Evolutionary conservation across 345 rosid species (phyloP).

Genomic region (Eucalyptus microcorys): DNA sequence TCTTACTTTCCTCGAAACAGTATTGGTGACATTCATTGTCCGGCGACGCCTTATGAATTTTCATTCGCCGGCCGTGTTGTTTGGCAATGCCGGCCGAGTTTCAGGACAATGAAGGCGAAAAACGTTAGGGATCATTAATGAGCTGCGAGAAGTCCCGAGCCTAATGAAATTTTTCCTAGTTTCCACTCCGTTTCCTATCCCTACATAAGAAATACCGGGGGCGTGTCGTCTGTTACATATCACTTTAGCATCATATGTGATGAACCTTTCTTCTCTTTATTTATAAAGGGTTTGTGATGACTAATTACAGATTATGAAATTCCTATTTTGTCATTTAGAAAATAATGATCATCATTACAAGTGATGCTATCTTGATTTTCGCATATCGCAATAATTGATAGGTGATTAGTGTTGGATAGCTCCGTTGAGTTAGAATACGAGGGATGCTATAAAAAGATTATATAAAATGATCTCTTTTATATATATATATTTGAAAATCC

Average conservation of each 20-base stretch:
- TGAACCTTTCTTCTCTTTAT: not conserved
- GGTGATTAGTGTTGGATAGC: not conserved
- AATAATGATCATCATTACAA: not conserved
- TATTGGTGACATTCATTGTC: not conserved
- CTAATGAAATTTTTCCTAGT: not conserved
- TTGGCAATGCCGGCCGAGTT: not conserved
- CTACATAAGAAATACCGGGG: not conserved
- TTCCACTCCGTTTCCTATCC: not conserved
- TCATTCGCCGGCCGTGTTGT: not conserved
- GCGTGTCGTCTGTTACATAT: not conserved
- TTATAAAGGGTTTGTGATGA: not conserved
- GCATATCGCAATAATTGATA: not conserved
- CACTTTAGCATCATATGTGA: not conserved
- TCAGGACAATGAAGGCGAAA: not conserved
- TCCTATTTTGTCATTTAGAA: not conserved
- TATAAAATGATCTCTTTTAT: too few relatives aligned
- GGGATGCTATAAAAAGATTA: not conserved
- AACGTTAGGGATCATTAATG: not conserved
- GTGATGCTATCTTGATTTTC: not conserved
- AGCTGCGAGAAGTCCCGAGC: not conserved
- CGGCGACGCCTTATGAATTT: not conserved
- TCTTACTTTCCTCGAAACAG: not conserved
- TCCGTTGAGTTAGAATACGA: accelerated
- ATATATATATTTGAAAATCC: not conserved
- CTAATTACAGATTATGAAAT: not conserved